Evolutionary conservation across 2,329 filamentous ascomycete species (phyloP).

Genomic region (Cordyceps fumosorosea): DNA sequence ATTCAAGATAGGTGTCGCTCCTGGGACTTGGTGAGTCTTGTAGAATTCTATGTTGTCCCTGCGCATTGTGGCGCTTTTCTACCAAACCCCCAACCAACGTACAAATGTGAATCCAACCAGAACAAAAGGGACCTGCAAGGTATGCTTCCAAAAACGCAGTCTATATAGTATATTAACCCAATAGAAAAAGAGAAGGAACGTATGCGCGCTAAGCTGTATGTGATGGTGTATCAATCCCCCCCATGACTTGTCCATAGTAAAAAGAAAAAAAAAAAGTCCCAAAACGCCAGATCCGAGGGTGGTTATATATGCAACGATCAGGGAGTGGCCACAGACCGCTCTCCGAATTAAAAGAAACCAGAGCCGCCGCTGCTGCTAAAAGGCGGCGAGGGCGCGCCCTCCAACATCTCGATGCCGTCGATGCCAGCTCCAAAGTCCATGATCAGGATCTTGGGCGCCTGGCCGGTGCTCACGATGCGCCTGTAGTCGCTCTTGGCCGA

Average conservation of each 20-base stretch:
- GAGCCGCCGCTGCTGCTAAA: background rate
- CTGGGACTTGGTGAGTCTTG: too few relatives aligned
- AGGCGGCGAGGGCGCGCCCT: constrained; percentile 30
- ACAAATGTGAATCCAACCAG: background rate
- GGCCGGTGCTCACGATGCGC: constrained; percentile 88
- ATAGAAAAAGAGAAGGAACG: background rate
- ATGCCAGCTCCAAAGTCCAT: constrained; percentile 78
- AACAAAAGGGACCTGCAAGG: background rate
- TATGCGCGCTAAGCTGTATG: constrained; percentile 2
- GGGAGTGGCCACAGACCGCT: background rate
- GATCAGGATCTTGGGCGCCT: constrained; percentile 86
- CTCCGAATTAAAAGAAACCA: background rate
- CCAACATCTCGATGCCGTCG: constrained; percentile 51
- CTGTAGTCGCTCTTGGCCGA: constrained; percentile 94
- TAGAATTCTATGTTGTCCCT: too few relatives aligned
- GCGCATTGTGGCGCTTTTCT: background rate
- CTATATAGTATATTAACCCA: background rate
- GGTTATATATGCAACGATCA: background rate
- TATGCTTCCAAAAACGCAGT: background rate
- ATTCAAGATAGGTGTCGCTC: too few relatives aligned
- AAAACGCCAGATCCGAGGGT: background rate
- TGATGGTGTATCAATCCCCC: background rate
- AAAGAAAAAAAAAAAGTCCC: background rate
- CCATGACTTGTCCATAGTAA: background rate
- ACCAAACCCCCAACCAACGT: background rate